Evolutionary conservation across 352 stramenopile genomes (phyloP).

Genomic region (Pythium myriotylum): DNA sequence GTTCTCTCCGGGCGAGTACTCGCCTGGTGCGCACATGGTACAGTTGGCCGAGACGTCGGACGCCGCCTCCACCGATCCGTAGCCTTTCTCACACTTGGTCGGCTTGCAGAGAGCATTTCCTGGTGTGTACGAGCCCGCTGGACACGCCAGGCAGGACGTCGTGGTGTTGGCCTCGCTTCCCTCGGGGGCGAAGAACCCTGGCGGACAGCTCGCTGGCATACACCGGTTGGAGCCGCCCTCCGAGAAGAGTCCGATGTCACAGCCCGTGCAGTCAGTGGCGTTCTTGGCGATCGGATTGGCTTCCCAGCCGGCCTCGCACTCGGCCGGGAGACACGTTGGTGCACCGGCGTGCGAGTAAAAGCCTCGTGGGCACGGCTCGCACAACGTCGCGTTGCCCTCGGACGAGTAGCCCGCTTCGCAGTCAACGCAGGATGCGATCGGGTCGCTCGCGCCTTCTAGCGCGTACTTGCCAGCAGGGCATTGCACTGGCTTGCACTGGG

Average conservation of each 20-base stretch:
- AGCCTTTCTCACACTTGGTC: constrained; percentile 39
- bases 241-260: constrained; percentile 44
- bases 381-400: constrained; percentile 38
- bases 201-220: constrained; percentile 37
- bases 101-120: constrained; percentile 41
- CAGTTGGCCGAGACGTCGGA: constrained; percentile 46
- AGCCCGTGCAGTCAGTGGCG: constrained; percentile 46
- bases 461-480: constrained; percentile 35
- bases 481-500: constrained; percentile 38
- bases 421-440: constrained; percentile 29
- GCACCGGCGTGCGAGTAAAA: constrained; percentile 32
- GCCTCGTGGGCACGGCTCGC: constrained; percentile 34
- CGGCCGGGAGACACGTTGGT: constrained; percentile 29
- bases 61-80: constrained; percentile 38
- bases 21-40: constrained; percentile 38
- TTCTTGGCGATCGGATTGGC: constrained; percentile 41
- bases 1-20: constrained; percentile 51
- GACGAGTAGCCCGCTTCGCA: constrained; percentile 42
- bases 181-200: constrained; percentile 40
- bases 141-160: constrained; percentile 33
- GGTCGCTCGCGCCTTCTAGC: constrained; percentile 31
- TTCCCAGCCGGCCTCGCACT: constrained; percentile 44
- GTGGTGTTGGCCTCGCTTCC: constrained; percentile 27
- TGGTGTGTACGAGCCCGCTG: constrained; percentile 41
- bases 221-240: constrained; percentile 37